Evolutionary conservation across 305 asterid species (phyloP).

Genomic region (Solanum hybrid): DNA sequence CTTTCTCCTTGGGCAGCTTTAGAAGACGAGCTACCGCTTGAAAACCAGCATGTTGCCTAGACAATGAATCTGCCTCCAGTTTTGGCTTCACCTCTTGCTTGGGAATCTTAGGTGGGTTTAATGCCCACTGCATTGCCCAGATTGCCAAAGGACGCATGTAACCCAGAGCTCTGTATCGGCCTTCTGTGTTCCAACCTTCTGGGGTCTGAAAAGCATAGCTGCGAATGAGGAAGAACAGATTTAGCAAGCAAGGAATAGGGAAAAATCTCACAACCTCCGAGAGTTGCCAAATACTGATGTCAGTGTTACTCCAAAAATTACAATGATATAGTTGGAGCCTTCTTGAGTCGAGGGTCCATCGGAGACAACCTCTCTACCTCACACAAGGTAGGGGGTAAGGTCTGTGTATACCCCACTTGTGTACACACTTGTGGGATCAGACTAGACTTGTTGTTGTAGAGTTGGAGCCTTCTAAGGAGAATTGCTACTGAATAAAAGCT

Average conservation of each 20-base stretch:
- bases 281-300: neutral
- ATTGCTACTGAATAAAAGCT: neutral
- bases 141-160: slow-evolving; percentile 94
- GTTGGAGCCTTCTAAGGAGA: neutral
- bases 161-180: slow-evolving; percentile 56
- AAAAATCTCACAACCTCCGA: neutral
- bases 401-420: neutral
- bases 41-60: slow-evolving; percentile 65
- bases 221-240: neutral
- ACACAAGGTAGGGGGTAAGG: neutral
- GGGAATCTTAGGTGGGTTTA: slow-evolving; percentile 37
- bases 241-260: neutral
- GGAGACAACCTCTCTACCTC: neutral
- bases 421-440: neutral
- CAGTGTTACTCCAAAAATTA: neutral
- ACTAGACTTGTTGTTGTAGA: neutral
- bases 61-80: slow-evolving; percentile 44
- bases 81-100: slow-evolving; percentile 35
- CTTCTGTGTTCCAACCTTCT: slow-evolving; percentile 74
- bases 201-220: slow-evolving; percentile 93
- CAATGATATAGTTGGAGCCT: neutral
- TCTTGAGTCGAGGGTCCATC: neutral
- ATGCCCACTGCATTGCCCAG: slow-evolving; percentile 99
- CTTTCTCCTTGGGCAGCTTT: slow-evolving; percentile 51
- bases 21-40: slow-evolving; percentile 70